These are phyloP conservation scores for Talaromyces albobiverticillius DNA, from an alignment of 2,329 filamentous ascomycete genomes.

Conservation along the genomic window DNA sequence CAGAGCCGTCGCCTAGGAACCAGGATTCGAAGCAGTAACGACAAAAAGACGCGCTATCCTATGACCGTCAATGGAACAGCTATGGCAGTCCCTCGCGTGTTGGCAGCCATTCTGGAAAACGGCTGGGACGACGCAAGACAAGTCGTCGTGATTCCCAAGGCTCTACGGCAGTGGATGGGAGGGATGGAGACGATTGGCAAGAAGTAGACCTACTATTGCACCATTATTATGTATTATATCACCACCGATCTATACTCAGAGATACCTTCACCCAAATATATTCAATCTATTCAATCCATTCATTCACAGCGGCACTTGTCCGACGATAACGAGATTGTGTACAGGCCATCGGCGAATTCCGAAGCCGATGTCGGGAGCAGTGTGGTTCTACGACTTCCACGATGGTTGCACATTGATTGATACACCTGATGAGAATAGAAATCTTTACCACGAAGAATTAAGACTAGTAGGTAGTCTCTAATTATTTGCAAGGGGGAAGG, in stretches of 20 bases:
- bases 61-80: constrained; percentile 95
- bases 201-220: constrained; percentile 3
- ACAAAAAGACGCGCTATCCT: constrained; percentile 63
- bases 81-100: constrained; percentile 80
- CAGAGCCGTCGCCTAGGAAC: constrained; percentile 81
- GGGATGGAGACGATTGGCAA: constrained; percentile 63
- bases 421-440: constrained; percentile 6
- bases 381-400: background rate
- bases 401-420: background rate
- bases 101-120: constrained; percentile 87
- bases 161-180: constrained; percentile 80
- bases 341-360: constrained; percentile 12
- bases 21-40: constrained; percentile 55
- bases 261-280: background rate
- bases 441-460: background rate
- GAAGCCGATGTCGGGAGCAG: constrained; percentile 11
- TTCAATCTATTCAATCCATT: no score
- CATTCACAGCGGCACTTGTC: no score
- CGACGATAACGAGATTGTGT: no score
- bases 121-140: constrained; percentile 72
- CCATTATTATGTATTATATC: background rate
- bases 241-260: background rate
- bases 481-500: no score
- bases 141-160: constrained; percentile 73
- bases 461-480: no score